Base-by-base conservation (phyloP, 2,329 filamentous ascomycete species). In the Paecilomyces formosus region DNA sequence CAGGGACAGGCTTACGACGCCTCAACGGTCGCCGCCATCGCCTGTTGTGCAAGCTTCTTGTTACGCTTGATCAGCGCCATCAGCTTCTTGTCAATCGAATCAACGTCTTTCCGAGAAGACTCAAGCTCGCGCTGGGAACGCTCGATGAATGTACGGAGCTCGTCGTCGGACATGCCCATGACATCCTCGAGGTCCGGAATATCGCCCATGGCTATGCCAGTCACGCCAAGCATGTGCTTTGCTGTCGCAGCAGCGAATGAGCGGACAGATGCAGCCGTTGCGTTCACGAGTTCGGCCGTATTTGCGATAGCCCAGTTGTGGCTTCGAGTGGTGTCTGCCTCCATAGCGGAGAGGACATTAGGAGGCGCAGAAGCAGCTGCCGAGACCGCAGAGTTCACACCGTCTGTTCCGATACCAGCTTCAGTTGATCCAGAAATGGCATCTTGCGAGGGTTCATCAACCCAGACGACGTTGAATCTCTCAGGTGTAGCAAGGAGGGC, bases 41-140 rank as follows among this genome's bases (percentile, higher is more conserved):
- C 75, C 61, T 76, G 74, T 57, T 76, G 74, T 54, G 72, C 72
- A 28, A 77, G 64, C 61, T 77, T 77, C 64, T 72, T 76, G 64
- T 77, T 77, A 11, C 75, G 68, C 53, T 76, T 76, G 39, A 77
- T 70, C 24, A 77, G 62, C 11, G 70, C 74, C 24, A 63, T 63
- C 28, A 76, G 67, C 60, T 77, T 75, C 65, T 79, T 79, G 61
- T 79, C 77, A 35, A 76, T 67, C 3, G 68, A 59, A 57, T 79
- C 80, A 65, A 92, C 86, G 60, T 93, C 87, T 64, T 81, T 81
- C 71, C 87, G 85, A 64, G 92, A 82, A 9, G 79, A 78, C 63
- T 92, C 88, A 75, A 92, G 86, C 72, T 93, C 88, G 56, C 86
- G 83, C 28, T 78, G 74, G 3, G 75, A 75, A 53, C 71, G 72